phyloP scores from a whole-genome alignment of 1,284 basidiomycete genomes.

The Meripilus lineatus region DNA sequence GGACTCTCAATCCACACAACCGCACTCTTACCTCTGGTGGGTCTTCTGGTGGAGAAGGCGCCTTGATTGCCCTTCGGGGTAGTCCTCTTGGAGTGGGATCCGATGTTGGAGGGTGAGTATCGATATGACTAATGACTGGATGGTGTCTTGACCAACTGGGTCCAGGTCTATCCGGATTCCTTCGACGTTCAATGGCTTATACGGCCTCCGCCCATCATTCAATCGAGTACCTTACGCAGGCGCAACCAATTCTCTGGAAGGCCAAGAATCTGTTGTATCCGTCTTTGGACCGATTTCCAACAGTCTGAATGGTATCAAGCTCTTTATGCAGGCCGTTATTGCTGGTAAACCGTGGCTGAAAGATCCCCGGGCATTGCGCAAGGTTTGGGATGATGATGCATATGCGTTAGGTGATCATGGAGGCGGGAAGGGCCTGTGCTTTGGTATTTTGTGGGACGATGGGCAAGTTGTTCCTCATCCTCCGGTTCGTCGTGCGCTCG shows the following conservation, averaged over 20 bases:
- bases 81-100: slow-evolving; percentile 67
- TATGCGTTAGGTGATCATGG: slow-evolving; percentile 59
- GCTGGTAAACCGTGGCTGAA: slow-evolving; percentile 60
- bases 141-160: background rate
- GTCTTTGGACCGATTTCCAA: slow-evolving; percentile 70
- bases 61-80: slow-evolving; percentile 54
- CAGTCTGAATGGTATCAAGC: slow-evolving; percentile 52
- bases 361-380: slow-evolving; percentile 60
- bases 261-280: slow-evolving; percentile 66
- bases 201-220: slow-evolving; percentile 65
- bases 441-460: slow-evolving; percentile 62
- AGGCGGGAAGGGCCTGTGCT: slow-evolving; percentile 48
- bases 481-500: slow-evolving; percentile 61
- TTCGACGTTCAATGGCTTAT: slow-evolving; percentile 38
- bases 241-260: slow-evolving; percentile 56
- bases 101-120: slow-evolving; percentile 59
- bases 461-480: slow-evolving; percentile 65
- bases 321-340: slow-evolving; percentile 58
- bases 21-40: slow-evolving; percentile 46
- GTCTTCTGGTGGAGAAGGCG: slow-evolving; percentile 54
- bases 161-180: slow-evolving; percentile 45
- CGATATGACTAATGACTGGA: background rate
- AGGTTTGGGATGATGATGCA: slow-evolving; percentile 60
- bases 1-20: slow-evolving; percentile 50
- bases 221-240: slow-evolving; percentile 70